Conservation (phyloP, 2,329 filamentous ascomycete species). For the Lachnellula subtilissima region DNA sequence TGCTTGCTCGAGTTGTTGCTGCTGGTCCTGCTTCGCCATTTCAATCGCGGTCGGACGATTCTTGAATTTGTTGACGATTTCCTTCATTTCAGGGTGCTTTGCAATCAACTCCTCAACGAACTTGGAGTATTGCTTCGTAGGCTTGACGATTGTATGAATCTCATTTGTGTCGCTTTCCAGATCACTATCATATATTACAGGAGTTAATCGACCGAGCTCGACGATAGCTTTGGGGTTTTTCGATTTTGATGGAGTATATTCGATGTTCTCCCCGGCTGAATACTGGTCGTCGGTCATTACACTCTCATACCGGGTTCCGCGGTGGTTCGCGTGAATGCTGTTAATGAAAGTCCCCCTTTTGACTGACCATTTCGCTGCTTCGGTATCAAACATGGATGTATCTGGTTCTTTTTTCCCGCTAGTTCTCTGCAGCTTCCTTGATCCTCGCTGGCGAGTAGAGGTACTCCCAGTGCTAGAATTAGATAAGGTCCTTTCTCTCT, state of each 20-base stretch:
- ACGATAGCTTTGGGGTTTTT: too few relatives aligned
- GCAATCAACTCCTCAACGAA: constrained; percentile 17
- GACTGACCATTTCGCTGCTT: not conserved
- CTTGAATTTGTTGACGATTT: constrained; percentile 14
- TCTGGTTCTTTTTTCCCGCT: not conserved
- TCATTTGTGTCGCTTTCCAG: too few relatives aligned
- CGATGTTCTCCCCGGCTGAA: too few relatives aligned
- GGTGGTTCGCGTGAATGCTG: not conserved
- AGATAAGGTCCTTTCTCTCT: not conserved
- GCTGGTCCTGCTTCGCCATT: constrained; percentile 19
- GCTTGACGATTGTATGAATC: not conserved
- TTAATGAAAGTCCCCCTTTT: not conserved
- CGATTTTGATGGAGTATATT: too few relatives aligned
- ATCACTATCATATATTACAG: too few relatives aligned
- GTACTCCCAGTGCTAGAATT: not conserved
- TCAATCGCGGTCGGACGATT: constrained; percentile 17
- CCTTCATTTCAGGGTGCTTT: constrained; percentile 17
- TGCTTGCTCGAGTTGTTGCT: not conserved
- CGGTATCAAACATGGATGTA: not conserved
- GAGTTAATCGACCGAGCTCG: too few relatives aligned
- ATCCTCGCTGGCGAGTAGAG: not conserved
- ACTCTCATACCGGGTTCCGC: not conserved
- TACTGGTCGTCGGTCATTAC: too few relatives aligned
- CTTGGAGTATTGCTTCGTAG: constrained; percentile 13
- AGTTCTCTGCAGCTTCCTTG: not conserved